These are phyloP conservation scores for Brettanomyces nanus DNA, from an alignment of 805 yeast genomes.

Conservation along the genomic window DNA sequence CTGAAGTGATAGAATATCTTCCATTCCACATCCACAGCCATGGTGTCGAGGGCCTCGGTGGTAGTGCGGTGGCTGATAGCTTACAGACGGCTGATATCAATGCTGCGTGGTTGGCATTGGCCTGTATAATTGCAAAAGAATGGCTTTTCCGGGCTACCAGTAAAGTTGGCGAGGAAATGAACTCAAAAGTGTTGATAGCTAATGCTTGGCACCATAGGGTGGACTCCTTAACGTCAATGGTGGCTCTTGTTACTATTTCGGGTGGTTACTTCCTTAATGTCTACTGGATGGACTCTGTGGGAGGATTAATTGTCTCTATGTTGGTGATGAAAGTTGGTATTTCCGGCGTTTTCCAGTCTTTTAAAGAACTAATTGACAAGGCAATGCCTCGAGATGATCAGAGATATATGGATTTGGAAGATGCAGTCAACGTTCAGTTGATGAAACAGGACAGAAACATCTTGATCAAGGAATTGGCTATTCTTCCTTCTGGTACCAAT, in stretches of 20 bases:
- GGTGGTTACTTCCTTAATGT: slow-evolving; percentile 73
- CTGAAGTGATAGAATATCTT: slow-evolving; percentile 43
- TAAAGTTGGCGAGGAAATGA: slow-evolving; percentile 65
- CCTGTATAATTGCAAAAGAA: slow-evolving; percentile 80
- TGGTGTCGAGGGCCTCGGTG: slow-evolving; percentile 27
- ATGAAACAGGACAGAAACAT: slow-evolving; percentile 26
- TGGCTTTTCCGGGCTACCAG: slow-evolving; percentile 79
- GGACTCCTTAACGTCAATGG: slow-evolving; percentile 85
- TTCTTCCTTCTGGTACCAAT: slow-evolving; percentile 48
- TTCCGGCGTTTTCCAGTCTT: slow-evolving; percentile 60
- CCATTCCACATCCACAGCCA: slow-evolving; percentile 52
- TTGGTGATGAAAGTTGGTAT: slow-evolving; percentile 81
- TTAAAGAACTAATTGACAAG: slow-evolving; percentile 71
- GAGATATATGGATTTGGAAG: slow-evolving; percentile 35
- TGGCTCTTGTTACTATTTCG: slow-evolving; percentile 81
- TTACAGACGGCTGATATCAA: slow-evolving; percentile 57
- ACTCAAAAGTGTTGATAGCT: slow-evolving; percentile 86
- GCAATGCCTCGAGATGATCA: slow-evolving; percentile 47
- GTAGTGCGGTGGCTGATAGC: slow-evolving; percentile 12
- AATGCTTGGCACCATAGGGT: slow-evolving; percentile 99
- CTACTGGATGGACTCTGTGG: slow-evolving; percentile 85
- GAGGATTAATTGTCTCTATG: slow-evolving; percentile 80
- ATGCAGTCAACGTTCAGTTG: slow-evolving; percentile 25
- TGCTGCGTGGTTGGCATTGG: slow-evolving; percentile 96
- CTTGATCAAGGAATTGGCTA: slow-evolving; percentile 32